phyloP scores from a whole-genome alignment of 805 yeast species.

The Yueomyces sinensis region DNA sequence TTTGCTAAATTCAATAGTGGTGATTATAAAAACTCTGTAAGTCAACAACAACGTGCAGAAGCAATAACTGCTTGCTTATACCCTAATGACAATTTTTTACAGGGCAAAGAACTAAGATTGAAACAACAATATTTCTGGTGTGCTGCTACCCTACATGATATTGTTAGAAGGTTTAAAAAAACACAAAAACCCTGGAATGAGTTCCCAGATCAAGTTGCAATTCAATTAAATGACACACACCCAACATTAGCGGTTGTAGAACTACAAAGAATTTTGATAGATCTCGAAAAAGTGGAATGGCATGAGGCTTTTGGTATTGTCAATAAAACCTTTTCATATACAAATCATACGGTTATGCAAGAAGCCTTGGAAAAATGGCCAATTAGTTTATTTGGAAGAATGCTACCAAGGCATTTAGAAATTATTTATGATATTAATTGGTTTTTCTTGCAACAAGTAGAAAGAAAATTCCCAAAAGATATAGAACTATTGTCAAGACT shows the following conservation, averaged over 20 bases:
- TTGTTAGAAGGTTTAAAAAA: constrained; percentile 80
- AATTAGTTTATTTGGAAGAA: constrained; percentile 57
- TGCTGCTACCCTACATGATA: constrained; percentile 84
- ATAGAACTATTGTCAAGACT: constrained; percentile 49
- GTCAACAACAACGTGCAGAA: constrained; percentile 78
- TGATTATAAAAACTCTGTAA: constrained; percentile 76
- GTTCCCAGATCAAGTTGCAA: constrained; percentile 77
- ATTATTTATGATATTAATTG: constrained; percentile 78
- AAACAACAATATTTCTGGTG: constrained; percentile 98
- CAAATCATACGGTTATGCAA: constrained; percentile 89
- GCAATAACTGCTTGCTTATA: constrained; percentile 85
- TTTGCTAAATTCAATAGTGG: constrained; percentile 84
- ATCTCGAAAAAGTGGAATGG: constrained; percentile 73
- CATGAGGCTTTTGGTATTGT: constrained; percentile 78
- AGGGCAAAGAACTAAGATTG: constrained; percentile 82
- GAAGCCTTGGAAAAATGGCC: constrained; percentile 98
- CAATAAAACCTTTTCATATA: constrained; percentile 71
- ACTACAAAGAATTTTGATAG: constrained; percentile 74
- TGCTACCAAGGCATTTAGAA: constrained; percentile 85
- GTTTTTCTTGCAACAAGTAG: constrained; percentile 65
- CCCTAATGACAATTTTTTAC: constrained; percentile 87
- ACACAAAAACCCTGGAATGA: constrained; percentile 63
- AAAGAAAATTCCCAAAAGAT: constrained; percentile 63
- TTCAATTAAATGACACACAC: constrained; percentile 90
- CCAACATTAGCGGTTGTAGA: constrained; percentile 89